Evolutionary conservation across 2,329 filamentous ascomycete species (phyloP), one percentile per base, ranked within the genome.

Genomic region (Cladophialophora exuberans): DNA sequence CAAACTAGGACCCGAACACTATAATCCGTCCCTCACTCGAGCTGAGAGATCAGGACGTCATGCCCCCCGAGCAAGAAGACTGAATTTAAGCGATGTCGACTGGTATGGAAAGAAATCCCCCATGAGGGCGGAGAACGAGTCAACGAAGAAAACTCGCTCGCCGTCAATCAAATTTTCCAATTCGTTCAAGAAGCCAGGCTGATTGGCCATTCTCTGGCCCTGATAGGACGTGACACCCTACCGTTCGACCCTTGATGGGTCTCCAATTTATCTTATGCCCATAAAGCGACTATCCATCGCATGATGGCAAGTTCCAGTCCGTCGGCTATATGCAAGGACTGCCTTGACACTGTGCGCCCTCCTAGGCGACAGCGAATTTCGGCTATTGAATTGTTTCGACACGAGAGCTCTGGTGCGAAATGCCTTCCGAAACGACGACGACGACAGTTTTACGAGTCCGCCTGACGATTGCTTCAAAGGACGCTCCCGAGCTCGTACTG

Each of bases 11-110:
- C 64, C 66, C 46, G 75, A 78, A 51, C 76, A 75, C 63, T 73
- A 73, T 46, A 68, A 66, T 41, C 46, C 62, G 54, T 68, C 72
- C 58, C 64, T 74, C 35, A 59, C 60, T 46, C 70, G 69, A 55
- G 62, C 72, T 48, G 82, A 85, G 64, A 85, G 83, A 66, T 77
- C 80, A 38, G 80, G 81, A 56, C 86, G 88, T 52, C 83, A 82
- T 67, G 86, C 87, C 56, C 91, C 96, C 71, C 87, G 92, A 61
- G 86, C 89, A 55, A 85, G 94, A 67, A 96, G 96, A 73, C 79
- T 99, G 57, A 93, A 97, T 71, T 83, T 97, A 56, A 96, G 90
- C 73, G 94, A 99, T 73, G 90, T 99, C 72, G 93, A 99, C 73
- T 99, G 94, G 94, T 97, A 93, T 77, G 78, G 63, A 57, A 52